Conservation (phyloP, 2,329 filamentous ascomycete species). For the Coniochaeta sp. region DNA sequence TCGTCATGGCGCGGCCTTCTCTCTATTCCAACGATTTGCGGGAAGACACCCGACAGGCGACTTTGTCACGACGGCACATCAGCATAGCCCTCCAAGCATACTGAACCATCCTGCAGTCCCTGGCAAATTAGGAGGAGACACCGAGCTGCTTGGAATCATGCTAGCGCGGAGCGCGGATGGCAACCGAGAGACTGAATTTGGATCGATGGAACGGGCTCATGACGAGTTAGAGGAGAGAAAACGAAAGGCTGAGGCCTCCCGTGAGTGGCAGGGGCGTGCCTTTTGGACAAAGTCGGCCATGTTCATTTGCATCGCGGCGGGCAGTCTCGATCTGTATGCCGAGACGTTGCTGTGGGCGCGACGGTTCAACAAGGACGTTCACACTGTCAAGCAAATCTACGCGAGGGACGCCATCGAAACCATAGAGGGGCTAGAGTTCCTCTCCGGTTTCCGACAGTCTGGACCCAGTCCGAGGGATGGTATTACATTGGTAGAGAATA, state of each 20-base stretch:
- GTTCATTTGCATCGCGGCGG: constrained; percentile 16
- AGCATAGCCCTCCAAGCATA: background rate
- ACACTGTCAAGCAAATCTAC: constrained; percentile 11
- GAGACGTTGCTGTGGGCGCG: constrained; percentile 18
- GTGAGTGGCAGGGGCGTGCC: constrained; percentile 8
- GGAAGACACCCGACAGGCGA: background rate
- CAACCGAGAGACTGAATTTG: background rate
- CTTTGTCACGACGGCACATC: background rate
- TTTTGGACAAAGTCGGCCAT: constrained; percentile 20
- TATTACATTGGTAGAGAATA: background rate
- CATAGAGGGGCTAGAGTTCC: constrained; percentile 11
- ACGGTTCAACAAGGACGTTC: constrained; percentile 20
- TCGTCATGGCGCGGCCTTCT: background rate
- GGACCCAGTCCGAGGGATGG: background rate
- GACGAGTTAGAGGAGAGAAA: constrained; percentile 1
- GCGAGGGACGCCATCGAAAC: constrained; percentile 3
- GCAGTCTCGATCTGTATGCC: constrained; percentile 13
- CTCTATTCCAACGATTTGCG: background rate
- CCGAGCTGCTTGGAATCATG: background rate
- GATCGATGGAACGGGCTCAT: background rate
- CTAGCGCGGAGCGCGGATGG: background rate
- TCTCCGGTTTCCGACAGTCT: background rate
- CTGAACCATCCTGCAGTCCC: background rate
- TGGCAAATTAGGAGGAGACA: background rate
- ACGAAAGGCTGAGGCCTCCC: background rate